phyloP scores from a whole-genome alignment of 2,329 filamentous ascomycete species.

The Cercospora sesami region DNA sequence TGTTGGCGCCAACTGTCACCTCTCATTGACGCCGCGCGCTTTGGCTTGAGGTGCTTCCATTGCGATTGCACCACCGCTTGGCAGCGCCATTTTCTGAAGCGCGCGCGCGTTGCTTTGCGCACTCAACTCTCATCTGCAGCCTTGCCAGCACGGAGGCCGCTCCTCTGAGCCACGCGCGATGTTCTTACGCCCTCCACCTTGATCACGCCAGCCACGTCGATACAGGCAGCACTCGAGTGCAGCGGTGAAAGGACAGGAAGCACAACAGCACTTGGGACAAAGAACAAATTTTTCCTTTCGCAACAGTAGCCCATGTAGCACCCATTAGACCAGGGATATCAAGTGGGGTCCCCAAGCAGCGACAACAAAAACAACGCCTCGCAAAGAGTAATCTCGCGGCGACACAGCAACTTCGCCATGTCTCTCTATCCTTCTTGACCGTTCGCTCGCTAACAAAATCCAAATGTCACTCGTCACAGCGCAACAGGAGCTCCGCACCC shows the following conservation, averaged over 20 bases:
- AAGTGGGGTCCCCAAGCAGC: conserved; percentile 1
- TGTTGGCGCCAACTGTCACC: neutral
- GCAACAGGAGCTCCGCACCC: neutral
- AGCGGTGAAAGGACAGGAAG: neutral
- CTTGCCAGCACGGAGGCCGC: neutral
- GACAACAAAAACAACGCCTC: conserved; percentile 3
- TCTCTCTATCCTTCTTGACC: conserved; percentile 2
- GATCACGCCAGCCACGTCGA: neutral
- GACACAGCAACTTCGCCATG: neutral
- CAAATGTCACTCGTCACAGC: conserved; percentile 1
- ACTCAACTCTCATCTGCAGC: neutral
- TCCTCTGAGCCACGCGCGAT: neutral
- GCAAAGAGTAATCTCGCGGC: neutral
- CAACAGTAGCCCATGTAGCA: conserved; percentile 2
- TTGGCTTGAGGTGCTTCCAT: neutral
- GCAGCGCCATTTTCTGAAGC: neutral
- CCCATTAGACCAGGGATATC: conserved; percentile 8
- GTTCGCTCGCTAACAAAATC: conserved; percentile 2
- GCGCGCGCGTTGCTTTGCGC: neutral
- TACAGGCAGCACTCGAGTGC: neutral
- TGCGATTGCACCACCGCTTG: neutral
- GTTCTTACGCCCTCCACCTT: neutral
- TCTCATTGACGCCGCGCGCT: neutral
- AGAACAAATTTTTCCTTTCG: neutral
- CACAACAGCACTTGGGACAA: neutral